Evolutionary conservation across 192 early-diverging fungal species (phyloP).

Genomic region (Martensiomyces pterosporus): DNA sequence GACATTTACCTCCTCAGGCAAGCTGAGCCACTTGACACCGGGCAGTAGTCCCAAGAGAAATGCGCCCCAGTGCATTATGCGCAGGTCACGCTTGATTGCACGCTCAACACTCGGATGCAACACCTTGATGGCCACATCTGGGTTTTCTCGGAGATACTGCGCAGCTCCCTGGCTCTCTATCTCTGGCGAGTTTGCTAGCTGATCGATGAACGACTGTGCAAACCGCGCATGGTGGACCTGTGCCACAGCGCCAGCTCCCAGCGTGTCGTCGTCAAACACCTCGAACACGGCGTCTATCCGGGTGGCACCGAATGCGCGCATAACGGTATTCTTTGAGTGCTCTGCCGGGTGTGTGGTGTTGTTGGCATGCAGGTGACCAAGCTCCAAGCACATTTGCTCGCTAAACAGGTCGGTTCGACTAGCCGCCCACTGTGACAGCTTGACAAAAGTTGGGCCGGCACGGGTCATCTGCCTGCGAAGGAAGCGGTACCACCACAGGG

Average conservation of each 20-base stretch:
- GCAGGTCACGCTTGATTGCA: slow-evolving; percentile 73
- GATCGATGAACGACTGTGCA: slow-evolving; percentile 16
- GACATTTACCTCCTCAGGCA: slow-evolving; percentile 83
- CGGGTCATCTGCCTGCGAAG: slow-evolving; percentile 74
- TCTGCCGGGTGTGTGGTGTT: slow-evolving; percentile 72
- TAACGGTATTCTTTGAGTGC: slow-evolving; percentile 62
- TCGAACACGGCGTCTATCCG: slow-evolving; percentile 74
- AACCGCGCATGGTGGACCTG: slow-evolving; percentile 63
- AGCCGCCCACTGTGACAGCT: slow-evolving; percentile 92
- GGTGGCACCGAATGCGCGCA: slow-evolving; percentile 58
- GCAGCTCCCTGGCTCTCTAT: slow-evolving; percentile 3
- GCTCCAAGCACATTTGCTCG: slow-evolving; percentile 63
- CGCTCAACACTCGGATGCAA: slow-evolving; percentile 76
- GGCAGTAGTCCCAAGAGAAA: slow-evolving; percentile 65
- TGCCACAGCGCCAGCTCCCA: slow-evolving; percentile 94
- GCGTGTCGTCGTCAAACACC: slow-evolving; percentile 65
- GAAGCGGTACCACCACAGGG: slow-evolving; percentile 83
- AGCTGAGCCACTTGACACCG: slow-evolving; percentile 74
- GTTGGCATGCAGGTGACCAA: slow-evolving; percentile 77
- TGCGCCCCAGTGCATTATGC: slow-evolving; percentile 74
- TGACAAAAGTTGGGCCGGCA: slow-evolving; percentile 95
- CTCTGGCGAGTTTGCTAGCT: slow-evolving; percentile 10
- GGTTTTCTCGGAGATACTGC: slow-evolving; percentile 27
- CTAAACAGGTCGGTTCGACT: slow-evolving; percentile 87
- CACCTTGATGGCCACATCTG: slow-evolving; percentile 81